phyloP scores from a whole-genome alignment of 495 filamentous ascomycete genomes.

The Letharia lupina region DNA sequence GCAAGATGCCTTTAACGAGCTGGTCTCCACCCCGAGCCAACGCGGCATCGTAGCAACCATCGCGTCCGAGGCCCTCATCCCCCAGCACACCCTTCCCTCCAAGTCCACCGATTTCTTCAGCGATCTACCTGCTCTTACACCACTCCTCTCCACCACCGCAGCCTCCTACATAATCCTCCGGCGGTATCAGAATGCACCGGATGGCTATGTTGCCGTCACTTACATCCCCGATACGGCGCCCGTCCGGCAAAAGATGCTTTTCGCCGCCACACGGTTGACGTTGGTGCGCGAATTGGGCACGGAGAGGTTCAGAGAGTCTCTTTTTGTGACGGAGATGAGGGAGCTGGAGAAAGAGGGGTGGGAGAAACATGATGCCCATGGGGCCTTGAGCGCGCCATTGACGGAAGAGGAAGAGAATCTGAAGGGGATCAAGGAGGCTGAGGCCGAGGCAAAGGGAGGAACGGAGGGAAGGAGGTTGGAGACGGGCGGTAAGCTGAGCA shows the following conservation, averaged over 20 bases:
- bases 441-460: slow-evolving; percentile 69
- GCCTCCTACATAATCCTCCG: slow-evolving; percentile 83
- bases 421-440: slow-evolving; percentile 66
- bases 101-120: slow-evolving; percentile 51
- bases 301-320: slow-evolving; percentile 74
- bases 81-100: slow-evolving; percentile 50
- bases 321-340: slow-evolving; percentile 68
- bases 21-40: slow-evolving; percentile 53
- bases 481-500: slow-evolving; percentile 39
- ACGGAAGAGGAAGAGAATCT: slow-evolving; percentile 80
- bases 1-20: slow-evolving; percentile 65
- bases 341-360: slow-evolving; percentile 63
- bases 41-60: slow-evolving; percentile 82
- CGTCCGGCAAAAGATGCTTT: slow-evolving; percentile 92
- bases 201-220: slow-evolving; percentile 63
- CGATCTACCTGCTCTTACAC: slow-evolving; percentile 46
- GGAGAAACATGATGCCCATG: slow-evolving; percentile 54
- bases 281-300: slow-evolving; percentile 78
- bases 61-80: slow-evolving; percentile 61
- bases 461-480: slow-evolving; percentile 56
- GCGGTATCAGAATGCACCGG: slow-evolving; percentile 42
- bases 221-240: slow-evolving; percentile 86
- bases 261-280: slow-evolving; percentile 79
- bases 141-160: slow-evolving; percentile 60
- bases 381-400: slow-evolving; percentile 52